Evolutionary conservation across 2,329 filamentous ascomycete genomes (phyloP).

Genomic region (Colletotrichum sansevieriae): DNA sequence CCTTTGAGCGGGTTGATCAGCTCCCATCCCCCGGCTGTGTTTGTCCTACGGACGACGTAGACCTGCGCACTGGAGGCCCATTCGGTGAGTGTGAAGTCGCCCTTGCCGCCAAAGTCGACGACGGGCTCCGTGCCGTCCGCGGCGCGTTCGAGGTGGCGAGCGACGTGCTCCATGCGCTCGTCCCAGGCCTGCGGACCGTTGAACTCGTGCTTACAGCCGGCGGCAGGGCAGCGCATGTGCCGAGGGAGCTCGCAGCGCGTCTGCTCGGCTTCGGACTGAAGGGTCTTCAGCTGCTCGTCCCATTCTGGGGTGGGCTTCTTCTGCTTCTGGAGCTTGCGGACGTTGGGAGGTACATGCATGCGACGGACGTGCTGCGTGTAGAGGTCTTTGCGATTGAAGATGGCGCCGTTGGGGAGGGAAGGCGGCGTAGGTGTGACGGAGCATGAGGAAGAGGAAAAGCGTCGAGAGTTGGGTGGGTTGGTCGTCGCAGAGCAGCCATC

Average conservation of each 20-base stretch:
- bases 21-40: slow-evolving; percentile 48
- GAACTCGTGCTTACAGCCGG: slow-evolving; percentile 72
- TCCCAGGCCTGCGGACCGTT: slow-evolving; percentile 78
- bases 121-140: slow-evolving; percentile 49
- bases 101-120: slow-evolving; percentile 55
- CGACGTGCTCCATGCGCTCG: slow-evolving; percentile 88
- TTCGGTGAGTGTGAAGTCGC: slow-evolving; percentile 54
- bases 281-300: slow-evolving; percentile 67
- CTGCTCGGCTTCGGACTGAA: slow-evolving; percentile 71
- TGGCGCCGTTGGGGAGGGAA: slow-evolving; percentile 65
- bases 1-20: slow-evolving; percentile 49
- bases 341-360: slow-evolving; percentile 76
- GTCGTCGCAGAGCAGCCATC: slow-evolving; percentile 63
- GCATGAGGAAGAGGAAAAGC: slow-evolving; percentile 25
- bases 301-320: slow-evolving; percentile 54
- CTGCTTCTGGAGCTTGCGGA: slow-evolving; percentile 54
- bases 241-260: slow-evolving; percentile 73
- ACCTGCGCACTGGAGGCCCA: slow-evolving; percentile 57
- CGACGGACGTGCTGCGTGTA: slow-evolving; percentile 90
- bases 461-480: slow-evolving; percentile 42
- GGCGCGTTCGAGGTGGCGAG: slow-evolving; percentile 78
- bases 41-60: slow-evolving; percentile 50
- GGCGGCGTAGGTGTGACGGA: slow-evolving; percentile 19
- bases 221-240: slow-evolving; percentile 71
- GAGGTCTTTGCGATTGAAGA: slow-evolving; percentile 92